Percentiles rank a stretch among this genome's conserved stretches.
Evolutionary conservation across 352 stramenopile genomes (phyloP).

Genomic region (Phytopythium helicoides): DNA sequence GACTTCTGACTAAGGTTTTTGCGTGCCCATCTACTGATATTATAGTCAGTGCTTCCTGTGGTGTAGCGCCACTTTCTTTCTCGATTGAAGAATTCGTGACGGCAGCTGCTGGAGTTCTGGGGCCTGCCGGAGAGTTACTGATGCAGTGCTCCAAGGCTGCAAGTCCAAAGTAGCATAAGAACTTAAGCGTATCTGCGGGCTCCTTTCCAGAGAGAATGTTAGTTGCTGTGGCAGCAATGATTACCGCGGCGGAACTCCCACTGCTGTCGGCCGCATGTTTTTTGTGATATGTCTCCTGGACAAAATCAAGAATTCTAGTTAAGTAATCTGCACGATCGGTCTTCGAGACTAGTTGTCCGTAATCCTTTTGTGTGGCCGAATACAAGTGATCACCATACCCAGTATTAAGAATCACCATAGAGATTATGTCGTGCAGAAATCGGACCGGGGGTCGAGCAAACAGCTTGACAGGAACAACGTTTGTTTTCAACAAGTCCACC

Average conservation of each 20-base stretch:
- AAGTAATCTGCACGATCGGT: constrained; percentile 76
- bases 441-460: constrained; percentile 75
- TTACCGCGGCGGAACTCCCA: constrained; percentile 15
- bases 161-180: constrained; percentile 63
- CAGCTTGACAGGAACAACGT: constrained; percentile 59
- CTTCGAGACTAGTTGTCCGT: constrained; percentile 62
- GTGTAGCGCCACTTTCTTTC: not conserved
- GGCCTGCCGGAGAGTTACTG: constrained; percentile 11
- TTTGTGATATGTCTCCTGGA: constrained; percentile 53
- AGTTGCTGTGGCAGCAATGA: constrained; percentile 66
- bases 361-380: constrained; percentile 52
- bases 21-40: no score
- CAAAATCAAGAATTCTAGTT: constrained; percentile 68
- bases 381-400: constrained; percentile 51
- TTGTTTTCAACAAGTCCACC: constrained; percentile 72
- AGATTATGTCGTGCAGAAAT: constrained; percentile 82
- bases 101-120: no score
- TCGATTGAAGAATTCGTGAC: not conserved
- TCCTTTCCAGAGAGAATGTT: constrained; percentile 84
- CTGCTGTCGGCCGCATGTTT: constrained; percentile 18
- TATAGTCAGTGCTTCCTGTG: not conserved
- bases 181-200: constrained; percentile 68
- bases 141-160: constrained; percentile 56
- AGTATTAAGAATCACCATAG: constrained; percentile 65
- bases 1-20: not conserved